Evolutionary conservation across 306 rosid genomes (phyloP), one percentile per base, ranked within the genome.

Genomic region (Senna tora): DNA sequence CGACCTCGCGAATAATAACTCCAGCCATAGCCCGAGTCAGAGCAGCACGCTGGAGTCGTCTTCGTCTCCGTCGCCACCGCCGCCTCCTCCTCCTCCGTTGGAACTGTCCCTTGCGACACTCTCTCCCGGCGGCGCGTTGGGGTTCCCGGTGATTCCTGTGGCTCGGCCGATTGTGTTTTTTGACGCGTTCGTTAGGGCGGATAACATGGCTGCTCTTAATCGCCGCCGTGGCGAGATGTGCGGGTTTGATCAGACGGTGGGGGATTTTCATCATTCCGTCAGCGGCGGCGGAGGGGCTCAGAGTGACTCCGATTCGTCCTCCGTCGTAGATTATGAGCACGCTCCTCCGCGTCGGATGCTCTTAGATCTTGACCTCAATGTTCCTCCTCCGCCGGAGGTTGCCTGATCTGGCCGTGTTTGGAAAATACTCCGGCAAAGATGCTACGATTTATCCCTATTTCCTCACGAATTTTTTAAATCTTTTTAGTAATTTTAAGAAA

Each of bases 301-400:
- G n/a, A 85, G 92, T 53, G 90, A 85, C 49, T 83, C 89, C 0
- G 87, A 78, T 36, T 78, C 96, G 2, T 83, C 89, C 1, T 81
- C 89, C 0, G 82, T 85, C 4, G 86, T 82, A 10, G 83, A 87
- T 53, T 85, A 67, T 61, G 84, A 85, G 34, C 79, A 25, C 9
- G 53, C 70, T 4, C 65, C 74, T 2, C 69, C 65, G 12, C 25
- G 43, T 15, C 25, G 43, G 2, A 65, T 74, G 55, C 60, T 74
- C 14, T 65, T 87, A 47, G 87, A 84, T 80, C 85, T 90, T 14
- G 96, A 90, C 79, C 96, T 90, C 2, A 90, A 90, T 65, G 75
- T 62, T 10, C 84, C 87, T 5, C 86, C 92, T 0, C 87, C 86
- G 0, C 59, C 80, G 7, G 90, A 85, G 66, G 84, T 54, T 20